Evolutionary conservation across 1,284 basidiomycete species (phyloP).

Genomic region (Peniophora sp.): DNA sequence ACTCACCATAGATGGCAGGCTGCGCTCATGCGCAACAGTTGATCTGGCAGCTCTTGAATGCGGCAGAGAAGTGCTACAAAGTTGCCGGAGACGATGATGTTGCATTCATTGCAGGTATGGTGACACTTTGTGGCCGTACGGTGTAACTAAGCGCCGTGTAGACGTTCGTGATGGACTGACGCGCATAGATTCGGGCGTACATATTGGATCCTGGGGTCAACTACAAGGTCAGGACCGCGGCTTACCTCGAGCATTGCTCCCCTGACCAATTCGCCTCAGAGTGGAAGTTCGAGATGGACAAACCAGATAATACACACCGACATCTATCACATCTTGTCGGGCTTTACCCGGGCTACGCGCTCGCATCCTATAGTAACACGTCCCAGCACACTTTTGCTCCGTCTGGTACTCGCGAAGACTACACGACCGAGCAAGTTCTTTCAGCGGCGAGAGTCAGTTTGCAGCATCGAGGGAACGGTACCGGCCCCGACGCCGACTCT

Average conservation of each 20-base stretch:
- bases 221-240: conserved; percentile 51
- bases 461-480: conserved; percentile 66
- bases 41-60: conserved; percentile 68
- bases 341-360: conserved; percentile 67
- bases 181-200: conserved; percentile 66
- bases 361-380: conserved; percentile 43
- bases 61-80: conserved; percentile 57
- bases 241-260: conserved; percentile 39
- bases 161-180: conserved; percentile 51
- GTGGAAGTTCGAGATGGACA: conserved; percentile 72
- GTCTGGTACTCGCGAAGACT: conserved; percentile 27
- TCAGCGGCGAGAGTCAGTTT: conserved; percentile 46
- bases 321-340: conserved; percentile 73
- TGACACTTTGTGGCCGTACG: neutral
- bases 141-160: conserved; percentile 26
- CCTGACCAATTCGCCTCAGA: conserved; percentile 30
- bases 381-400: conserved; percentile 30
- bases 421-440: conserved; percentile 46
- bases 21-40: conserved; percentile 66
- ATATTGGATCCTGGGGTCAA: conserved; percentile 67
- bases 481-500: conserved; percentile 61
- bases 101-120: conserved; percentile 49
- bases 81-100: conserved; percentile 57
- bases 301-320: conserved; percentile 56
- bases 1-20: conserved; percentile 54